Evolutionary conservation across 805 yeast species (phyloP).

Genomic region (Starmerella davenportii): DNA sequence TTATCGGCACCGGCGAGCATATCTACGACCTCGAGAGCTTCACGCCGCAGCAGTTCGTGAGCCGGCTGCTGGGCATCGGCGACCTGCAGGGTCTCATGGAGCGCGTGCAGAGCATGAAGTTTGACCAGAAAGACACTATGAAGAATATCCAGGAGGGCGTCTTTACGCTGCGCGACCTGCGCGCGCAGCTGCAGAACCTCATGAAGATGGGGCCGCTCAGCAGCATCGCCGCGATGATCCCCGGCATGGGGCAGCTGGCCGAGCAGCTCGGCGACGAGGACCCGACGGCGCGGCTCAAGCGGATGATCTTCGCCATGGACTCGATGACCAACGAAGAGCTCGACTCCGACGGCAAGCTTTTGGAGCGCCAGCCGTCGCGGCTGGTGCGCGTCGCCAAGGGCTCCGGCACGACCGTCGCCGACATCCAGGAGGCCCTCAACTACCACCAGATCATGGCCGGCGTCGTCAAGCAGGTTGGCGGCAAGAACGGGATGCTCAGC

Average conservation of each 20-base stretch:
- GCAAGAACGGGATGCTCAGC: slow-evolving; percentile 37
- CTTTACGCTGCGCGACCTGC: slow-evolving; percentile 77
- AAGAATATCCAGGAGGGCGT: slow-evolving; percentile 90
- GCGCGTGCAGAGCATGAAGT: slow-evolving; percentile 71
- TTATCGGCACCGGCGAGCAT: slow-evolving; percentile 97
- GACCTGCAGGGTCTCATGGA: slow-evolving; percentile 88
- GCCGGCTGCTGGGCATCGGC: slow-evolving; percentile 88
- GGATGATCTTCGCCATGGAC: slow-evolving; percentile 82
- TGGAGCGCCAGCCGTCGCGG: slow-evolving; percentile 66
- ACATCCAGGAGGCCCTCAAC: slow-evolving; percentile 76
- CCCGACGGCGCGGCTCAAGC: slow-evolving; percentile 61
- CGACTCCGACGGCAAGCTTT: slow-evolving; percentile 72
- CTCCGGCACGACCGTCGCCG: slow-evolving; percentile 79
- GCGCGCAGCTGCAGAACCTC: slow-evolving; percentile 86
- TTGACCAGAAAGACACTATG: slow-evolving; percentile 70
- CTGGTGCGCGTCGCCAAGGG: slow-evolving; percentile 85
- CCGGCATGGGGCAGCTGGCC: slow-evolving; percentile 74
- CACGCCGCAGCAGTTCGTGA: slow-evolving; percentile 72
- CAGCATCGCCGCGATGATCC: slow-evolving; percentile 88
- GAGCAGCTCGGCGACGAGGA: slow-evolving; percentile 84
- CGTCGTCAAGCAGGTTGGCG: slow-evolving; percentile 60
- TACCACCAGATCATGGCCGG: slow-evolving; percentile 89
- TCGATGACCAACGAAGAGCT: slow-evolving; percentile 88
- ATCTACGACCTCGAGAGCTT: slow-evolving; percentile 82
- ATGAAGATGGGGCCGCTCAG: slow-evolving; percentile 94